Conservation (phyloP, 306 rosid species). For the Acacia confusa region DNA sequence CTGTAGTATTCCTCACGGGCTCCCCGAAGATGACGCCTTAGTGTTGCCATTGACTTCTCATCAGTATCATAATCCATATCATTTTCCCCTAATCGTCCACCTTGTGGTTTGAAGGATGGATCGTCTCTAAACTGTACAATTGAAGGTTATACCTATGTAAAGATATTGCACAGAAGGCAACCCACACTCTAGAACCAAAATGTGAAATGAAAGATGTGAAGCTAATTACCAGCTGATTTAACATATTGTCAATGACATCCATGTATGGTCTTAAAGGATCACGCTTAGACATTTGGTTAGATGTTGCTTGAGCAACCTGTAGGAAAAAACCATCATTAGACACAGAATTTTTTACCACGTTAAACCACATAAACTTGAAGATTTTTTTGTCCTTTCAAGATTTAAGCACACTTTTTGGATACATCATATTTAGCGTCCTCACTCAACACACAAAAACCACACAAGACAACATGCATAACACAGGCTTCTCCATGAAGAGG, state of each 20-base stretch:
- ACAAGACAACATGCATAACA: slow-evolving; percentile 4
- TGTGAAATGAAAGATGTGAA: slow-evolving; percentile 19
- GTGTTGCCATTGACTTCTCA: slow-evolving; percentile 96
- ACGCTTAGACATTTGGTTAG: slow-evolving; percentile 91
- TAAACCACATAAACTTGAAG: slow-evolving; percentile 16
- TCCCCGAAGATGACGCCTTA: slow-evolving; percentile 91
- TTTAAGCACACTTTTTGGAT: slow-evolving; percentile 12
- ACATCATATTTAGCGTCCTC: slow-evolving; percentile 13
- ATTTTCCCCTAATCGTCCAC: slow-evolving; percentile 82
- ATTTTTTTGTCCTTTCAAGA: neutral
- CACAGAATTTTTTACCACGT: neutral
- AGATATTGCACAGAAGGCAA: slow-evolving; percentile 25
- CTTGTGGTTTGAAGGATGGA: slow-evolving; percentile 95
- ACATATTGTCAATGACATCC: slow-evolving; percentile 78
- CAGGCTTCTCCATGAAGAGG: slow-evolving; percentile 4
- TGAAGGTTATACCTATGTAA: slow-evolving; percentile 24
- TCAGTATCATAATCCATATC: slow-evolving; percentile 99
- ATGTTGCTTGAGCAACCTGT: slow-evolving; percentile 96
- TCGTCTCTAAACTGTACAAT: slow-evolving; percentile 76
- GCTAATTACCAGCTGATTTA: slow-evolving; percentile 72
- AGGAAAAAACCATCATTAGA: slow-evolving; percentile 29
- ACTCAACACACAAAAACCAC: neutral
- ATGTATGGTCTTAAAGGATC: slow-evolving; percentile 92
- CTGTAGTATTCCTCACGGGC: slow-evolving; percentile 92
- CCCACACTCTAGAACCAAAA: slow-evolving; percentile 12